Evolutionary conservation across 1,139 yeast species (phyloP).

Genomic region (Debaryomyces fabryi): DNA sequence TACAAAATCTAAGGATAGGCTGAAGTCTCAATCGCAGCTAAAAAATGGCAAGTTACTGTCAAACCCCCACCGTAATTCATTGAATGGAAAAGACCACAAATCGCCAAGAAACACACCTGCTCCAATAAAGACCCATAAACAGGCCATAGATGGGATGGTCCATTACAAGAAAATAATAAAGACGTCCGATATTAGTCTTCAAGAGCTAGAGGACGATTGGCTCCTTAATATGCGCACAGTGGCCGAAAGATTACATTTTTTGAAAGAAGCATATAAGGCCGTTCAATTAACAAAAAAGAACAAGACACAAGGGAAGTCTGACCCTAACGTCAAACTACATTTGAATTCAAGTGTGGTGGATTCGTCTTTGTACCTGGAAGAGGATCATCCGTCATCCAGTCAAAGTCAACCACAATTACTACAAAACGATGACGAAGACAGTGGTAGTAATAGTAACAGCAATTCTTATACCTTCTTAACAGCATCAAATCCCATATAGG

Average conservation of each 20-base stretch:
- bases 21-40: neutral
- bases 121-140: neutral
- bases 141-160: constrained; percentile 14
- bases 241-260: constrained; percentile 27
- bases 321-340: neutral
- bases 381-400: constrained; percentile 11
- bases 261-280: constrained; percentile 34
- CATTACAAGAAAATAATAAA: constrained; percentile 4
- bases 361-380: constrained; percentile 15
- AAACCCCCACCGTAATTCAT: neutral
- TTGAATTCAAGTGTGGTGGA: neutral
- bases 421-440: constrained; percentile 23
- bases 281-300: constrained; percentile 27
- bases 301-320: constrained; percentile 11
- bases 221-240: constrained; percentile 26
- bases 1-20: neutral
- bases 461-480: constrained; percentile 8
- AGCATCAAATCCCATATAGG: neutral
- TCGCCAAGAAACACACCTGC: neutral
- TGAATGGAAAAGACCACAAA: neutral
- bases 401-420: constrained; percentile 12
- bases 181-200: neutral
- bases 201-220: constrained; percentile 27
- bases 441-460: constrained; percentile 19
- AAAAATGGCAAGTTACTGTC: neutral